Conservation (phyloP, 1,284 basidiomycete species). For the Polyporus tsugae region DNA sequence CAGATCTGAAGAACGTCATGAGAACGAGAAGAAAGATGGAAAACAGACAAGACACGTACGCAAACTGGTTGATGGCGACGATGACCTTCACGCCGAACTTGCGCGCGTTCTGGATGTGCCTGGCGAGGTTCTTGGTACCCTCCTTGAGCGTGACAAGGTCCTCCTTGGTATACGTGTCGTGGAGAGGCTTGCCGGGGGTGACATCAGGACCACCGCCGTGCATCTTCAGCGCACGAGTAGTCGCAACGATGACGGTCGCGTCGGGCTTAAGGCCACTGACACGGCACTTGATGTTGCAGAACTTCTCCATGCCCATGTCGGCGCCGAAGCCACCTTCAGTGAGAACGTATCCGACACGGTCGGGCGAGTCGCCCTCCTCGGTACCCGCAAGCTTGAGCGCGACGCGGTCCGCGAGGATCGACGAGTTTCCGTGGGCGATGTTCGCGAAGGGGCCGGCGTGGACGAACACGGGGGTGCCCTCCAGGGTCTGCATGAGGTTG, state of each 20-base stretch:
- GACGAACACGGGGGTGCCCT: conserved; percentile 98
- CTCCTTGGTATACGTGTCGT: conserved; percentile 95
- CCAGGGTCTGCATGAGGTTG: conserved; percentile 98
- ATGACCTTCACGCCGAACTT: conserved; percentile 98
- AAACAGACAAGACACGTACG: conserved; percentile 59
- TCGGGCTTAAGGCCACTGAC: conserved; percentile 93
- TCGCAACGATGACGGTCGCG: conserved; percentile 96
- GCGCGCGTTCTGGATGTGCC: conserved; percentile 94
- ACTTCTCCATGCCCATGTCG: conserved; percentile 99
- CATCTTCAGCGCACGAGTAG: conserved; percentile 98
- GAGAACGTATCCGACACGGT: conserved; percentile 92
- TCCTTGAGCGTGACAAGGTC: conserved; percentile 91
- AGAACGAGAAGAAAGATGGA: conserved; percentile 3
- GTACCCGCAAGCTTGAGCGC: conserved; percentile 97
- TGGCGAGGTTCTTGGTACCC: conserved; percentile 93
- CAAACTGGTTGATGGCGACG: conserved; percentile 95
- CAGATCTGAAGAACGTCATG: conserved; percentile 64
- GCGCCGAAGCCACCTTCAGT: conserved; percentile 99
- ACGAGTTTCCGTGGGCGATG: conserved; percentile 99
- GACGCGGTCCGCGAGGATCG: conserved; percentile 95
- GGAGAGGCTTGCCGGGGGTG: conserved; percentile 93
- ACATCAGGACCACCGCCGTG: conserved; percentile 99
- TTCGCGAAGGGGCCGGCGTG: conserved; percentile 99
- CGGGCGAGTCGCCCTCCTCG: conserved; percentile 88
- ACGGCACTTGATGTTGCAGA: conserved; percentile 99